Evolutionary conservation across 371 early-diverging fungal species (phyloP).

Genomic region (Syncephalastrum racemosum): DNA sequence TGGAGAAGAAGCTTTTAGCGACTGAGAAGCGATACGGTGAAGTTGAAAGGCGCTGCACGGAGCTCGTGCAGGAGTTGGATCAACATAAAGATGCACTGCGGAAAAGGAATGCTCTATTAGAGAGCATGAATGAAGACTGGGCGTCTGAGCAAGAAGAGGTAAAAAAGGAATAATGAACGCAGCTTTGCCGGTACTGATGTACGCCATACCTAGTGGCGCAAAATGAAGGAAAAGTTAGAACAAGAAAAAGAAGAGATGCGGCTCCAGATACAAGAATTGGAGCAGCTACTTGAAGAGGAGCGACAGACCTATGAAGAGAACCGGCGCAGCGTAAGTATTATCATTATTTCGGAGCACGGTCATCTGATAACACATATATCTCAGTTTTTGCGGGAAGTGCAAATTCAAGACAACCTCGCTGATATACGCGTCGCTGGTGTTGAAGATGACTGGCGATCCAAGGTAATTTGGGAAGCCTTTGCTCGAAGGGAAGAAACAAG

Average conservation of each 20-base stretch:
- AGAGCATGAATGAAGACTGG: constrained; percentile 8
- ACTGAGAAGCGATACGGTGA: too few species aligned
- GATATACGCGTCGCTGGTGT: constrained; percentile 44
- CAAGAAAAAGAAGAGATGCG: constrained; percentile 36
- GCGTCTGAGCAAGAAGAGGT: constrained; percentile 23
- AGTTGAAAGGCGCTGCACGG: too few species aligned
- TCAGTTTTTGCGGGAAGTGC: constrained; percentile 46
- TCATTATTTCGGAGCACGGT: not conserved
- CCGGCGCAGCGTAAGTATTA: constrained; percentile 33
- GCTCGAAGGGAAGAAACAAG: constrained; percentile 17
- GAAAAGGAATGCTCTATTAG: constrained; percentile 9
- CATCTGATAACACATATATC: not conserved
- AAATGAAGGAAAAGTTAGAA: constrained; percentile 12
- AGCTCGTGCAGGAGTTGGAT: constrained; percentile 3
- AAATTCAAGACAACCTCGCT: constrained; percentile 45
- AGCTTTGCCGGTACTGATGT: too few species aligned
- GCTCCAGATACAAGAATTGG: constrained; percentile 31
- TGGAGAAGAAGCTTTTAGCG: not conserved
- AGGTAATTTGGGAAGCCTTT: constrained; percentile 19
- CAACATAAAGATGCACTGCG: constrained; percentile 14
- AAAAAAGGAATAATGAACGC: not conserved
- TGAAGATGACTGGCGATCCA: constrained; percentile 43
- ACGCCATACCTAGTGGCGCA: too few species aligned
- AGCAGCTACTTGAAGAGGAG: constrained; percentile 36
- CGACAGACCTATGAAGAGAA: constrained; percentile 35